Evolutionary conservation across 331 rosid genomes (phyloP).

Genomic region (Arachis monticola): DNA sequence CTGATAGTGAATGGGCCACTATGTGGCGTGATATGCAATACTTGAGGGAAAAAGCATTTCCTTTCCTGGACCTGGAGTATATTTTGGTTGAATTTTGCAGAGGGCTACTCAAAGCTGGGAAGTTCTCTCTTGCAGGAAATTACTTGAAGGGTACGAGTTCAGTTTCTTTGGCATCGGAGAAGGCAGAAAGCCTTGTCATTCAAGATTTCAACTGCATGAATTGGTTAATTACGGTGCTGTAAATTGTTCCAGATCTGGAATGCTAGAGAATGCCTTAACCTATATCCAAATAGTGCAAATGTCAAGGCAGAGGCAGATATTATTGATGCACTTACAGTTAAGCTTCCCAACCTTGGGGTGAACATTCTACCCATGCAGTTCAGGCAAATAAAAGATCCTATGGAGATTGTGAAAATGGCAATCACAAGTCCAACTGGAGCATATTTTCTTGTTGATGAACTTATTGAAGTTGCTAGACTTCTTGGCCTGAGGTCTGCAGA

Average conservation of each 20-base stretch:
- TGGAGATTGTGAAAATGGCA: slow-evolving; percentile 92
- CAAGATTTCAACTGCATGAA: slow-evolving; percentile 50
- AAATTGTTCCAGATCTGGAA: slow-evolving; percentile 85
- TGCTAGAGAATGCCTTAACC: slow-evolving; percentile 90
- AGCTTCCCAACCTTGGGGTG: slow-evolving; percentile 96
- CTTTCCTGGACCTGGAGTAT: slow-evolving; percentile 87
- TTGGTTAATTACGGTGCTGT: slow-evolving; percentile 39
- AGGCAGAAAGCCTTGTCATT: slow-evolving; percentile 95
- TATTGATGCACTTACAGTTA: slow-evolving; percentile 81
- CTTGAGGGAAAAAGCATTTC: slow-evolving; percentile 88
- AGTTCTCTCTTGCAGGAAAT: slow-evolving; percentile 94
- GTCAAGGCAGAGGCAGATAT: slow-evolving; percentile 83
- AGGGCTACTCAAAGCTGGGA: slow-evolving; percentile 97
- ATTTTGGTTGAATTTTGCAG: slow-evolving; percentile 91
- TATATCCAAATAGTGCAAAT: slow-evolving; percentile 69
- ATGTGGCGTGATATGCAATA: slow-evolving; percentile 98
- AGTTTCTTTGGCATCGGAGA: slow-evolving; percentile 82
- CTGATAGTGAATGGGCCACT: slow-evolving; percentile 97
- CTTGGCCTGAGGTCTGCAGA: slow-evolving; percentile 83
- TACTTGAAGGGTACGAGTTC: slow-evolving; percentile 97
- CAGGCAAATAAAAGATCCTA: slow-evolving; percentile 90
- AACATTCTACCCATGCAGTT: slow-evolving; percentile 93
- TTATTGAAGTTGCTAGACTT: slow-evolving; percentile 89
- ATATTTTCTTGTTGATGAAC: slow-evolving; percentile 93
- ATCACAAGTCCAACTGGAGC: slow-evolving; percentile 88